Conservation (phyloP, 2,329 filamentous ascomycete species). For the Talaromyces piceae region DNA sequence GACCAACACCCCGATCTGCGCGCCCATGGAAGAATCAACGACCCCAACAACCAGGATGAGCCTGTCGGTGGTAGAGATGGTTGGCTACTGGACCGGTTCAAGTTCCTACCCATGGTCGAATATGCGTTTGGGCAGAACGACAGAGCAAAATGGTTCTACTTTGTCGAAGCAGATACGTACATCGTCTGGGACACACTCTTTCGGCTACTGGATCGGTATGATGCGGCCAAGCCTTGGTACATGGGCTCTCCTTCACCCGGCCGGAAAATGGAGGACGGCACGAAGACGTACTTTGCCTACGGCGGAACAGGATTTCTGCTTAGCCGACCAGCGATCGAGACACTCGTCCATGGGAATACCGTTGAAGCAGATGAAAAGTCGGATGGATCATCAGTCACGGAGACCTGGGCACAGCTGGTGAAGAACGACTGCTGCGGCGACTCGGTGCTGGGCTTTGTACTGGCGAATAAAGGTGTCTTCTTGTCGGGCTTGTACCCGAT, state of each 20-base stretch:
- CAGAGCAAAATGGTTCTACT: conserved; percentile 51
- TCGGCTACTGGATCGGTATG: conserved; percentile 45
- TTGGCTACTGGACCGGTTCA: conserved; percentile 52
- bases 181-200: conserved; percentile 48
- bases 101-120: conserved; percentile 50
- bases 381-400: conserved; percentile 30
- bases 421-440: conserved; percentile 48
- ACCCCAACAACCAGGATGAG: conserved; percentile 25
- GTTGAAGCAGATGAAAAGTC: conserved; percentile 27
- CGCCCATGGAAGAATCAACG: conserved; percentile 27
- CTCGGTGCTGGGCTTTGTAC: conserved; percentile 43
- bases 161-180: conserved; percentile 54
- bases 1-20: conserved; percentile 30
- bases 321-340: conserved; percentile 43
- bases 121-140: conserved; percentile 38
- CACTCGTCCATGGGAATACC: conserved; percentile 37
- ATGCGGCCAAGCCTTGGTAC: conserved; percentile 43
- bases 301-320: conserved; percentile 48
- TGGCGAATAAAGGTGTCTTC: conserved; percentile 39
- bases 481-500: conserved; percentile 45
- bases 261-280: conserved; percentile 23
- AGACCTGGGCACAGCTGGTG: conserved; percentile 37
- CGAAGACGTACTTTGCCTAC: conserved; percentile 42
- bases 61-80: conserved; percentile 29
- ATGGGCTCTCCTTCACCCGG: conserved; percentile 49